These are phyloP conservation scores for Canna indica DNA, from an alignment of 176 grass and related monocot genomes.

Conservation along the genomic window DNA sequence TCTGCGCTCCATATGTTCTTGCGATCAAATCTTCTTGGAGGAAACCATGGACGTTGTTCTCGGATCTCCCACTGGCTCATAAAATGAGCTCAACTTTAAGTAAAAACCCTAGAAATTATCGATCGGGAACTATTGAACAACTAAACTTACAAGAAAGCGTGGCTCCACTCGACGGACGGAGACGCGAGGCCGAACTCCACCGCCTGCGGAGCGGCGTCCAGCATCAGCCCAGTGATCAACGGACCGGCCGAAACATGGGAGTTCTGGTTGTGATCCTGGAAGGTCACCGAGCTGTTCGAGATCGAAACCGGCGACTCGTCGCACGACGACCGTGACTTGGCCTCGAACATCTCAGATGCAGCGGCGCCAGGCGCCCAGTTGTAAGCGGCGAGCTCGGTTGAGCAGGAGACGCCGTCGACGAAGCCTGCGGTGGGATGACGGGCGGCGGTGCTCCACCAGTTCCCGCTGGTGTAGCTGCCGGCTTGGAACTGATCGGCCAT, in stretches of 20 bases:
- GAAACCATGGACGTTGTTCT: background rate
- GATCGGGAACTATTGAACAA: no score
- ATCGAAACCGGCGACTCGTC: conserved; percentile 27
- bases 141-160: background rate
- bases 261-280: conserved; percentile 30
- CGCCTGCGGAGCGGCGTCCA: background rate
- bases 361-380: background rate
- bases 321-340: background rate
- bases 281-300: conserved; percentile 34
- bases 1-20: conserved; percentile 20
- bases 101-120: background rate
- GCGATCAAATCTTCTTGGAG: conserved; percentile 19
- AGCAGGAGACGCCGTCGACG: background rate
- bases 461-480: background rate
- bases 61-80: background rate
- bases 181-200: background rate
- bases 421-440: background rate
- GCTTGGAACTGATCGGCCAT: conserved; percentile 1
- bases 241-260: background rate
- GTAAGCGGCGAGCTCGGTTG: background rate
- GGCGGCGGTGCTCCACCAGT: background rate
- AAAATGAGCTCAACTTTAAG: background rate
- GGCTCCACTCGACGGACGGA: conserved; percentile 12
- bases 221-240: conserved; percentile 3
- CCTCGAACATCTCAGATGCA: background rate